Conservation (phyloP, 1,284 basidiomycete genomes). For the Trametes polyzona region DNA sequence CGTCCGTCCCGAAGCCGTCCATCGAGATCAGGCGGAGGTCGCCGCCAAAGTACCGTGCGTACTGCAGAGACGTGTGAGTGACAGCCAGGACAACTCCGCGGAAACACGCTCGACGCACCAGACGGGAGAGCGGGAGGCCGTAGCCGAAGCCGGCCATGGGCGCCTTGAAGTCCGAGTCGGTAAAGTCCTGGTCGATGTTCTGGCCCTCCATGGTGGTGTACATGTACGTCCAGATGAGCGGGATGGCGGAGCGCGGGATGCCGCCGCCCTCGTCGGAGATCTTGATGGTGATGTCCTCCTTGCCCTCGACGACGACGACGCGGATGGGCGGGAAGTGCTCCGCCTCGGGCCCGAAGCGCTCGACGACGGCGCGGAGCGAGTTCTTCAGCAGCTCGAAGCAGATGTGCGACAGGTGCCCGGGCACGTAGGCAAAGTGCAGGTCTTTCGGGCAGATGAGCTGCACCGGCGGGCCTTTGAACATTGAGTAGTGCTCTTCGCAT, state of each 20-base stretch:
- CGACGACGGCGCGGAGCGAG: slow-evolving; percentile 95
- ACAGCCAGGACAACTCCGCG: slow-evolving; percentile 39
- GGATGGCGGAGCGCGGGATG: slow-evolving; percentile 91
- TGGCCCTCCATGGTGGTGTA: slow-evolving; percentile 97
- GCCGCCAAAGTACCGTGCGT: slow-evolving; percentile 96
- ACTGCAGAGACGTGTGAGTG: slow-evolving; percentile 48
- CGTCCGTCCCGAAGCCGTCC: slow-evolving; percentile 95
- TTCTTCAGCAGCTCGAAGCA: slow-evolving; percentile 99
- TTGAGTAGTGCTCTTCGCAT: slow-evolving; percentile 96
- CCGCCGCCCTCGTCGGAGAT: slow-evolving; percentile 97
- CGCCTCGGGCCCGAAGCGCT: slow-evolving; percentile 88
- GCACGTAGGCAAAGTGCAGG: slow-evolving; percentile 94
- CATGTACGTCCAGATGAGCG: slow-evolving; percentile 99
- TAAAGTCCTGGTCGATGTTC: slow-evolving; percentile 86
- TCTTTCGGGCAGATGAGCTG: slow-evolving; percentile 93
- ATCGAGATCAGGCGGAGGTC: slow-evolving; percentile 96
- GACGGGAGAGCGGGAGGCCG: slow-evolving; percentile 86
- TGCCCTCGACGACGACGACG: slow-evolving; percentile 94
- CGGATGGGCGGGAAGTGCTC: slow-evolving; percentile 92
- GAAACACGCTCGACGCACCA: slow-evolving; percentile 51
- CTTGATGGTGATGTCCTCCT: slow-evolving; percentile 98
- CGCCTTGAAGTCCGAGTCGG: slow-evolving; percentile 93
- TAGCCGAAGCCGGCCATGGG: slow-evolving; percentile 99
- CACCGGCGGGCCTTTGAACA: slow-evolving; percentile 96
- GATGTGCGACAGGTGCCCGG: slow-evolving; percentile 95